Evolutionary conservation across 1,284 basidiomycete genomes (phyloP).

Genomic region (Cryptococcus sp.): DNA sequence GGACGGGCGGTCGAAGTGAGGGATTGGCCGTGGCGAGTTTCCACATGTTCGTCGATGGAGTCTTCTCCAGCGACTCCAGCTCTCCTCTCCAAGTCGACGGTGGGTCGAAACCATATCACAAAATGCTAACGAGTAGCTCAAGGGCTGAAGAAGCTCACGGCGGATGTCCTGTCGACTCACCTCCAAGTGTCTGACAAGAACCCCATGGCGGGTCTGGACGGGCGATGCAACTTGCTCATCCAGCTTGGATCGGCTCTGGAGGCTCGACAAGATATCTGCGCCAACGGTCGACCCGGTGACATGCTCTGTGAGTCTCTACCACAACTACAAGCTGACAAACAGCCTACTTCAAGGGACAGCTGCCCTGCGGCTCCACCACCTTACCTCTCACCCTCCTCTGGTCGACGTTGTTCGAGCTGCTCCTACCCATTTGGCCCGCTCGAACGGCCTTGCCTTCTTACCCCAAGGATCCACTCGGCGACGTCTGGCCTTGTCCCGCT

Average conservation of each 20-base stretch:
- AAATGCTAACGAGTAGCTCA: conserved; percentile 52
- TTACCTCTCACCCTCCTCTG: conserved; percentile 68
- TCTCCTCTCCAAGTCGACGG: conserved; percentile 74
- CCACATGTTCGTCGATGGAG: conserved; percentile 77
- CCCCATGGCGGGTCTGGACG: conserved; percentile 85
- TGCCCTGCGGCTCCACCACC: conserved; percentile 4
- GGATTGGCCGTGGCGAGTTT: conserved; percentile 87
- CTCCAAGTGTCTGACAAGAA: conserved; percentile 76
- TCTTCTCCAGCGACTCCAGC: conserved; percentile 64
- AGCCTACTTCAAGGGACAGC: conserved; percentile 23
- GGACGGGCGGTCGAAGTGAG: conserved; percentile 70
- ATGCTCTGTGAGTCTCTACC: conserved; percentile 57
- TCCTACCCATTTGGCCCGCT: conserved; percentile 84
- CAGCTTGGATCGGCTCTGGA: conserved; percentile 67
- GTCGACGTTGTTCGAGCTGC: conserved; percentile 72
- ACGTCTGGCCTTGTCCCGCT: conserved; percentile 78
- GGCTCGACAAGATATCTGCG: conserved; percentile 59
- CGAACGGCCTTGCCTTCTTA: conserved; percentile 56
- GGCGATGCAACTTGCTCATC: conserved; percentile 68
- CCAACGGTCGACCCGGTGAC: conserved; percentile 67
- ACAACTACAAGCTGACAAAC: not conserved
- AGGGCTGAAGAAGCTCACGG: conserved; percentile 63
- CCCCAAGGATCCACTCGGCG: conserved; percentile 64
- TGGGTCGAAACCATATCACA: conserved; percentile 38
- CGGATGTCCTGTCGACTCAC: conserved; percentile 58